Evolutionary conservation across 2,329 filamentous ascomycete species (phyloP).

Genomic region (Paraconiothyrium sp.): DNA sequence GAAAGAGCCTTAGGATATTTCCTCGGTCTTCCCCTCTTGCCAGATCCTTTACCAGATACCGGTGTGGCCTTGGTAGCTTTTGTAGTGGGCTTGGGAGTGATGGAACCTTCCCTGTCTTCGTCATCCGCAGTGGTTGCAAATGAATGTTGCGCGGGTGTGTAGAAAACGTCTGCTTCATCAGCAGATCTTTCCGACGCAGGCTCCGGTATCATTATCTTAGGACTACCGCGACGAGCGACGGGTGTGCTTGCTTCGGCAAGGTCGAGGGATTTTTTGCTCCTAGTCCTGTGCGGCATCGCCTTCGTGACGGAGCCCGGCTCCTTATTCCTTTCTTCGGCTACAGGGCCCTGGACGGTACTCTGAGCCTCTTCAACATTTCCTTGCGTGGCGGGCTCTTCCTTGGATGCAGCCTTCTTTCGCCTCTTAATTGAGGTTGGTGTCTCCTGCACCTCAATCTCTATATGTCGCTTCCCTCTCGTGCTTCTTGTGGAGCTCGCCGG

Average conservation of each 20-base stretch:
- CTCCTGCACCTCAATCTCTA: constrained; percentile 34
- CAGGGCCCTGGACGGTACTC: constrained; percentile 1
- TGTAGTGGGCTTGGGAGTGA: constrained; percentile 33
- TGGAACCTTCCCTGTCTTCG: constrained; percentile 31
- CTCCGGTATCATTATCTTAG: constrained; percentile 33
- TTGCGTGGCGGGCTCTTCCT: constrained; percentile 20
- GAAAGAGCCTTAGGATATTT: background rate
- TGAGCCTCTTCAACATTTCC: constrained; percentile 19
- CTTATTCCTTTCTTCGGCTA: constrained; percentile 24
- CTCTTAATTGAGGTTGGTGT: constrained; percentile 42
- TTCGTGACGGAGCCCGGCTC: constrained; percentile 24
- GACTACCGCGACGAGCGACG: constrained; percentile 34
- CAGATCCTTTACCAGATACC: constrained; percentile 28
- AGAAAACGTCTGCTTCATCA: constrained; percentile 24
- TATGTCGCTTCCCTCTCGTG: constrained; percentile 37
- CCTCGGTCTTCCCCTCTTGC: constrained; percentile 26
- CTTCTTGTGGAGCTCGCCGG: constrained; percentile 38
- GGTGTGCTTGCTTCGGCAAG: constrained; percentile 21
- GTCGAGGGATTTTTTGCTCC: constrained; percentile 9
- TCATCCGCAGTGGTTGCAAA: constrained; percentile 39
- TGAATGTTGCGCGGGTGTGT: constrained; percentile 33
- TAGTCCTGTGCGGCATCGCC: constrained; percentile 23
- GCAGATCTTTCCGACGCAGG: constrained; percentile 23
- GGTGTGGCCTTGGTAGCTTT: constrained; percentile 24
- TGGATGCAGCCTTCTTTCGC: constrained; percentile 33